Conservation (phyloP, 768 basidiomycete species). For the Boletus bicolor region DNA sequence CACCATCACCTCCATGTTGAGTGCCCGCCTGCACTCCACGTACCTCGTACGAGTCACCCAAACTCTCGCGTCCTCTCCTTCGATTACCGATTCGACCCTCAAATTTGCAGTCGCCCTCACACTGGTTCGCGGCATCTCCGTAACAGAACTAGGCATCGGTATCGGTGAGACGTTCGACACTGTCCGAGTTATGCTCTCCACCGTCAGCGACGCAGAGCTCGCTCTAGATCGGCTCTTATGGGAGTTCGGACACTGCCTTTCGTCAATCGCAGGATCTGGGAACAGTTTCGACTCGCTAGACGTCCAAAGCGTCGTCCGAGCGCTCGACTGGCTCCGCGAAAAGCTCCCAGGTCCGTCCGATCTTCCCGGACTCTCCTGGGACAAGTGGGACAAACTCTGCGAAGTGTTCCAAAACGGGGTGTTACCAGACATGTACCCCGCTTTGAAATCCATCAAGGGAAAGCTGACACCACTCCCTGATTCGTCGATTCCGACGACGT, state of each 20-base stretch:
- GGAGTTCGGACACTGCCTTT: constrained; percentile 38
- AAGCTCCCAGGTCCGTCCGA: constrained; percentile 44
- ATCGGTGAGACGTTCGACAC: constrained; percentile 26
- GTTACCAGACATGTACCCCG: constrained; percentile 25
- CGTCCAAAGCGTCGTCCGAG: constrained; percentile 38
- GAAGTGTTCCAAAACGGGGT: constrained; percentile 33
- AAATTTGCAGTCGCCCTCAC: constrained; percentile 34
- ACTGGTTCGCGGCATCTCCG: constrained; percentile 30
- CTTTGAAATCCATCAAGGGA: constrained; percentile 33
- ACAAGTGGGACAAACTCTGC: constrained; percentile 47
- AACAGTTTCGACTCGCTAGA: constrained; percentile 31
- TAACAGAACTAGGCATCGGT: constrained; percentile 19
- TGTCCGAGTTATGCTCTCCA: constrained; percentile 24
- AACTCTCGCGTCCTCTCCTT: constrained; percentile 25
- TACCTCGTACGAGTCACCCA: constrained; percentile 43
- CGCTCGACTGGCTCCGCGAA: constrained; percentile 56
- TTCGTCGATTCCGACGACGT: constrained; percentile 25
- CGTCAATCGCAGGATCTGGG: constrained; percentile 26
- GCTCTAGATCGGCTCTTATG: constrained; percentile 27
- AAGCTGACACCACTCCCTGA: constrained; percentile 30
- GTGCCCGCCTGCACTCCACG: constrained; percentile 44
- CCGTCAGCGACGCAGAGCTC: constrained; percentile 23
- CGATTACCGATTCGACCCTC: constrained; percentile 26
- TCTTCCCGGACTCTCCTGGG: constrained; percentile 47
- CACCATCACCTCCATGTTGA: constrained; percentile 46